Evolutionary conservation across 2,329 filamentous ascomycete species (phyloP), one percentile per base, ranked within the genome.

Genomic region (Penicillium brevicompactum): DNA sequence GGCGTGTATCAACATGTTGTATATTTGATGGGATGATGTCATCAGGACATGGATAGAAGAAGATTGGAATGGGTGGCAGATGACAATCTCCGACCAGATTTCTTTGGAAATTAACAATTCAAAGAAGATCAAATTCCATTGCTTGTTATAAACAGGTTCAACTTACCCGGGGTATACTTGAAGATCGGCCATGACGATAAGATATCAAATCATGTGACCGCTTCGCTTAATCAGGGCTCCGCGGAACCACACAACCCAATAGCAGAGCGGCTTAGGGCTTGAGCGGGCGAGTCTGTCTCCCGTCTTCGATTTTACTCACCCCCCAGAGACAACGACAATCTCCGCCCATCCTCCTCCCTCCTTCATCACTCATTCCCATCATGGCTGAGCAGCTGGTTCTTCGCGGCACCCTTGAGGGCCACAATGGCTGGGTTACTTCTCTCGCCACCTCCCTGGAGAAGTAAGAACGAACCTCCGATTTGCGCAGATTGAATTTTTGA

Each of bases 371-470:
- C 70, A 74, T 68, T 73, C 70, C 70, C 67, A 76, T 75, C 76
- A 94, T 94, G 90, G 88, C 89, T 85, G 90, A 94, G 86, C 89
- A 93, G 86, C 85, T 94, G 80, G 91, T 95, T 84, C 89, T 94
- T 82, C 92, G 93, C 85, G 91, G 91, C 80, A 94, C 90, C 85
- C 90, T 96, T 80, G 91, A 94, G 89, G 93, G 93, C 88, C 93
- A 97, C 88, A 94, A 90, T 86, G 93, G 93, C 87, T 97, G 93
- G 93, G 93, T 97, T 84, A 97, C 93, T 82, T 92, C 87, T 84
- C 86, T 97, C 82, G 93, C 93, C 74, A 97, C 93, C 80, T 97
- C 93, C 74, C 89, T 97, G 83, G 93, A 97, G 89, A 97, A 97
- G 91, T 95, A 88, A 77, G 88, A 56, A 16, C 45, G 46, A 54